Evolutionary conservation across 2,329 filamentous ascomycete species (phyloP).

Genomic region (Aspergillus pseudoviridinutans): DNA sequence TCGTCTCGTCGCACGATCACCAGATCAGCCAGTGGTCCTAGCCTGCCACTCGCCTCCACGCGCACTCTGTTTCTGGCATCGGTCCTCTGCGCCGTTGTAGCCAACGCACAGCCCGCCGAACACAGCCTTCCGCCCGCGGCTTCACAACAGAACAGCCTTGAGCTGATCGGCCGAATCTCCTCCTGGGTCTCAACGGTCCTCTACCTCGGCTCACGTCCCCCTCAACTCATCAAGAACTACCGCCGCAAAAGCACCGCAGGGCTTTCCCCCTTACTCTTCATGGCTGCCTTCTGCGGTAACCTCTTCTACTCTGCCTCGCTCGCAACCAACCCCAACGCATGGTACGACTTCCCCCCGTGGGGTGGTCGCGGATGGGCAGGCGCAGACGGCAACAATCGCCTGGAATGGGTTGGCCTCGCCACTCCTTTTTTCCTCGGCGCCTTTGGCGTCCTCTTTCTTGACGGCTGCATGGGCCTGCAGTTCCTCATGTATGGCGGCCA

Average conservation of each 20-base stretch:
- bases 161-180: slow-evolving; percentile 48
- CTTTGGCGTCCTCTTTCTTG: slow-evolving; percentile 59
- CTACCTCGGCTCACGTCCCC: slow-evolving; percentile 58
- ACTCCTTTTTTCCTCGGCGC: slow-evolving; percentile 64
- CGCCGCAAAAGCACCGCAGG: slow-evolving; percentile 60
- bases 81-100: slow-evolving; percentile 42
- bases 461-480: slow-evolving; percentile 60
- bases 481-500: slow-evolving; percentile 57
- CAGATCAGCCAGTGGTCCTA: slow-evolving; percentile 23
- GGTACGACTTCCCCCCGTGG: slow-evolving; percentile 54
- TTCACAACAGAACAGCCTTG: slow-evolving; percentile 30
- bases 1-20: slow-evolving; percentile 25
- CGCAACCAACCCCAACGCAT: slow-evolving; percentile 60
- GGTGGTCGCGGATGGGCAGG: slow-evolving; percentile 60
- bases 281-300: slow-evolving; percentile 65
- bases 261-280: slow-evolving; percentile 60
- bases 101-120: slow-evolving; percentile 39
- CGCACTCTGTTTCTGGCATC: slow-evolving; percentile 44
- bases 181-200: slow-evolving; percentile 56
- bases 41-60: slow-evolving; percentile 34
- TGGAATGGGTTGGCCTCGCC: slow-evolving; percentile 55
- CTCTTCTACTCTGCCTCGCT: slow-evolving; percentile 63
- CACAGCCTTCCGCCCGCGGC: slow-evolving; percentile 4
- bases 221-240: slow-evolving; percentile 65
- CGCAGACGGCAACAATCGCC: slow-evolving; percentile 50